These are phyloP conservation scores for Tolypocladium sp. DNA, from an alignment of 2,329 filamentous ascomycete species.

Conservation along the genomic window DNA sequence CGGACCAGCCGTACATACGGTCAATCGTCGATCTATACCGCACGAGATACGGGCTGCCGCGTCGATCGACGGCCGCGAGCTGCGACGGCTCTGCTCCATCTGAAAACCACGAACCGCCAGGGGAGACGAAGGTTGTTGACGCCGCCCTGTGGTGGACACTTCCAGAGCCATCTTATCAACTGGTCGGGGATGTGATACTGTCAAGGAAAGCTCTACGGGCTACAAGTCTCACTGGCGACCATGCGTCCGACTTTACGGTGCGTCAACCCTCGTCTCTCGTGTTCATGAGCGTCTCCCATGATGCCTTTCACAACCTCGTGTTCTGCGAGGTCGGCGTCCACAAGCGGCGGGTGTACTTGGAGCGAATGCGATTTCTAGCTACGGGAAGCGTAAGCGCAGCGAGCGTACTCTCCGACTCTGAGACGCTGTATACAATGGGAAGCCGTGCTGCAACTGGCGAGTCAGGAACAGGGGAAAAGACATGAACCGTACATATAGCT, in stretches of 20 bases:
- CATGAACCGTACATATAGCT: background rate
- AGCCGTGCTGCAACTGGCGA: background rate
- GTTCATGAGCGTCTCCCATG: background rate
- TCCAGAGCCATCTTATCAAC: background rate
- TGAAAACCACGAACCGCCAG: too few species aligned
- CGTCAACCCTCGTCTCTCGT: background rate
- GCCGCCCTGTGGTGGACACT: conserved; percentile 2
- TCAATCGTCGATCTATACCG: conserved; percentile 12
- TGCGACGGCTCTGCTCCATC: background rate
- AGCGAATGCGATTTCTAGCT: conserved; percentile 2
- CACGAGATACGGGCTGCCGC: conserved; percentile 7
- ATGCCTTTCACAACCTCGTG: conserved; percentile 5
- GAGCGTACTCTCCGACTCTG: background rate
- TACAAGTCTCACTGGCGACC: background rate
- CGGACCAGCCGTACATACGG: conserved; percentile 9
- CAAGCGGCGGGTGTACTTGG: conserved; percentile 9
- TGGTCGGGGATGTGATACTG: background rate
- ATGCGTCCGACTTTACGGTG: background rate
- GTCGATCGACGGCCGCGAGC: background rate
- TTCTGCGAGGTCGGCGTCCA: conserved; percentile 14
- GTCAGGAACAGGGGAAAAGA: background rate
- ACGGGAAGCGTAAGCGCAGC: background rate
- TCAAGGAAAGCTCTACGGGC: background rate
- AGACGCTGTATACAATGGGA: background rate
- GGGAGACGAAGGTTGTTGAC: background rate